Base-by-base conservation (phyloP, 1,284 basidiomycete genomes). In the Cutaneotrichosporon sp. region DNA sequence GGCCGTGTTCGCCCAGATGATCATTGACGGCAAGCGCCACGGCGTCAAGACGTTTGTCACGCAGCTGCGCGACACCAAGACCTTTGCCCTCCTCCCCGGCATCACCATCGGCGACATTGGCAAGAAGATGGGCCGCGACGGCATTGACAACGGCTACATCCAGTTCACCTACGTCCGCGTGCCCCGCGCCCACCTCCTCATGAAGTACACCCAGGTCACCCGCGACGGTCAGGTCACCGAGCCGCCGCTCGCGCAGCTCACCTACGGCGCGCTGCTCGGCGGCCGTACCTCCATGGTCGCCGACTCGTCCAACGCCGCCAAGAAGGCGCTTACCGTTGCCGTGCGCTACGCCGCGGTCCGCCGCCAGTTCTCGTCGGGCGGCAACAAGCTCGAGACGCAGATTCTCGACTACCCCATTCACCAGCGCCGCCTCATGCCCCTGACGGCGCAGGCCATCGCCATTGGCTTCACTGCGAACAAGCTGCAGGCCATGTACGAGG, bases 121-220 rank as follows among this genome's bases (percentile, higher is more conserved):
- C 33, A 80, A 79, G 66, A 81, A 82, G 36, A 80, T 81, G 80
- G 80, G 80, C 33, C 68, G 80, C 34, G 79, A 81, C 60, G 80
- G 80, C 56, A 84, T 98, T 52, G 88, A 90, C 79, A 80, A 84
- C 62, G 86, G 83, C 55, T 79, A 81, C 49, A 82, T 97, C 59
- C 84, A 93, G 76, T 88, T 97, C 65, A 84, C 90, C 64, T 84
- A 88, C 67, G 83, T 96, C 49, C 76, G 80, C 52, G 78, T 82
- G 17, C 80, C 80, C 8, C 76, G 80, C 49, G 77, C 79, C 2
- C 64, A 75, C 66, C 80, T 82, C 79, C 76, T 82, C 61, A 81
- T 81, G 80, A 81, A 81, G 72, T 78, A 82, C 69, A 79, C 79
- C 34, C 80, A 81, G 65, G 73, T 74, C 8, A 66, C 78, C 3